Conservation (phyloP, 768 basidiomycete genomes). For the Auricularia sp. region DNA sequence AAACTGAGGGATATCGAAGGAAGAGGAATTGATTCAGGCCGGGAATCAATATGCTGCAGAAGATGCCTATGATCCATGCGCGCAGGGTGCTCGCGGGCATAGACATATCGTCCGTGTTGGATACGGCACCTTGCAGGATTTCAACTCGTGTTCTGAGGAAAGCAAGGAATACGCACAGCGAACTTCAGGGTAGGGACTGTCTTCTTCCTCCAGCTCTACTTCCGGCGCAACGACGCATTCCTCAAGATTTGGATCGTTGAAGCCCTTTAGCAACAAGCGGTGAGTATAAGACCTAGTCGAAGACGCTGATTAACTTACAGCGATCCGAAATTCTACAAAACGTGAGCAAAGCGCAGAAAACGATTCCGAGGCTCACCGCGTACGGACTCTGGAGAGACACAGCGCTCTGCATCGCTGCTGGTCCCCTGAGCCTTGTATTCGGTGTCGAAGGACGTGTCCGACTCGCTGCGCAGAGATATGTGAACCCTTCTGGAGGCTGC, state of each 20-base stretch:
- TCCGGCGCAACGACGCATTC: slow-evolving; percentile 33
- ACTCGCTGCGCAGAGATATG: too few relatives aligned
- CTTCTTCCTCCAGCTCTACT: slow-evolving; percentile 35
- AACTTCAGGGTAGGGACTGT: slow-evolving; percentile 80
- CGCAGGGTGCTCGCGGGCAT: slow-evolving; percentile 58
- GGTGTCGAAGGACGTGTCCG: too few relatives aligned
- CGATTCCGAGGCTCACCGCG: too few relatives aligned
- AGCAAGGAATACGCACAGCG: slow-evolving; percentile 31
- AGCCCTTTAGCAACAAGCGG: slow-evolving; percentile 11
- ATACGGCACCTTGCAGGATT: slow-evolving; percentile 35
- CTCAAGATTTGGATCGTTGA: slow-evolving; percentile 33
- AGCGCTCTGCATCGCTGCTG: too few relatives aligned
- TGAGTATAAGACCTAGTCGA: not conserved
- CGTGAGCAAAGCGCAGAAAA: too few relatives aligned
- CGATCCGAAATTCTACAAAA: too few relatives aligned
- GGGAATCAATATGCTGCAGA: slow-evolving; percentile 11
- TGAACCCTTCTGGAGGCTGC: too few relatives aligned
- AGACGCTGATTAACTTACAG: too few relatives aligned
- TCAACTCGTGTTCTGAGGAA: not conserved
- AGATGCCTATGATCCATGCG: slow-evolving; percentile 45
- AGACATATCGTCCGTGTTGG: slow-evolving; percentile 59
- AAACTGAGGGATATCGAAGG: slow-evolving; percentile 20
- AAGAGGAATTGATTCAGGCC: slow-evolving; percentile 10
- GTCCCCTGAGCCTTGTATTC: too few relatives aligned
- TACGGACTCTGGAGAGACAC: too few relatives aligned